Conservation (phyloP, 2,329 filamentous ascomycete genomes). For the Mycosphaerella arachidis region DNA sequence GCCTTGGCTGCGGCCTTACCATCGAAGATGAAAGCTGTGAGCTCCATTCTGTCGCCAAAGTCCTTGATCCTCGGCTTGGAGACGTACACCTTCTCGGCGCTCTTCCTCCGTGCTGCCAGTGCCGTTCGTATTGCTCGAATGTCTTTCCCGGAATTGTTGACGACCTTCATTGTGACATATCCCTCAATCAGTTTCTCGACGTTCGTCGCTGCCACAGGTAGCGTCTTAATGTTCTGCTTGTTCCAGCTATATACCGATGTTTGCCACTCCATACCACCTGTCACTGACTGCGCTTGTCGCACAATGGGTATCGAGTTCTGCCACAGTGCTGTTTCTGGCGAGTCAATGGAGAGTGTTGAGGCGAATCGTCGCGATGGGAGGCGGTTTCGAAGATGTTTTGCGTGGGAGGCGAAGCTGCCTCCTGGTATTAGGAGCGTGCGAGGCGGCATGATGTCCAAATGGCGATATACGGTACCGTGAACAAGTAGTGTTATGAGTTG, state of each 20-base stretch:
- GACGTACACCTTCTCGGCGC: constrained; percentile 22
- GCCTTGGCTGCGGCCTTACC: constrained; percentile 7
- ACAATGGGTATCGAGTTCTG: constrained; percentile 14
- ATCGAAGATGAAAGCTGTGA: constrained; percentile 25
- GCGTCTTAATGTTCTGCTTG: constrained; percentile 21
- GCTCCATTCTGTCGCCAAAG: constrained; percentile 22
- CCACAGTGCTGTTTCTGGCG: constrained; percentile 14
- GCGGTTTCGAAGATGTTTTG: constrained; percentile 11
- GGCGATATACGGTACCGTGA: not conserved
- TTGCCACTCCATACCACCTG: constrained; percentile 27
- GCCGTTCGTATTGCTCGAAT: constrained; percentile 20
- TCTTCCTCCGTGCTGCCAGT: constrained; percentile 20
- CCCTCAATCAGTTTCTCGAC: constrained; percentile 24
- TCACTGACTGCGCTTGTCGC: constrained; percentile 11
- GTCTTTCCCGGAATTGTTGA: constrained; percentile 19
- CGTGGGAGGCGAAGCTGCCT: constrained; percentile 11
- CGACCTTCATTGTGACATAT: constrained; percentile 20
- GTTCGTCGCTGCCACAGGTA: constrained; percentile 20
- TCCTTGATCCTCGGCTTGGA: constrained; percentile 24
- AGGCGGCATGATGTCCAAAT: constrained; percentile 10
- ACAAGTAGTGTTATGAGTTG: too few relatives aligned
- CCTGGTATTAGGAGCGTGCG: constrained; percentile 9
- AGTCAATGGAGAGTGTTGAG: not conserved
- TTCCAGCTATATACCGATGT: constrained; percentile 26
- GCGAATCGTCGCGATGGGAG: constrained; percentile 2